These are phyloP conservation scores for Melastoma malabathricum DNA, from an alignment of 345 rosid genomes.

Conservation along the genomic window DNA sequence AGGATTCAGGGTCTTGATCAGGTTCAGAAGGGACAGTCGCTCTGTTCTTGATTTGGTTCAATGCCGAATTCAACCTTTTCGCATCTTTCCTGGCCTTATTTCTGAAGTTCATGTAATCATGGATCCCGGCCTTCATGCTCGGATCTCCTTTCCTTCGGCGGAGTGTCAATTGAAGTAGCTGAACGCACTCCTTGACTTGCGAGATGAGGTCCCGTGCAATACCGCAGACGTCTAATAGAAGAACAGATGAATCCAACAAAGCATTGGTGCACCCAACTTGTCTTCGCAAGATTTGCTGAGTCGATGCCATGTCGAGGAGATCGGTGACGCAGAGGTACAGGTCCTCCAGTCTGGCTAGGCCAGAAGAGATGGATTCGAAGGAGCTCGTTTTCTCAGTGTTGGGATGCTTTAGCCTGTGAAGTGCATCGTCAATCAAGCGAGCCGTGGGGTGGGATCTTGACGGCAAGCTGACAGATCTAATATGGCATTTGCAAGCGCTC, in stretches of 20 bases:
- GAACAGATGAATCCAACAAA: slow-evolving; percentile 47
- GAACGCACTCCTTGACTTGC: slow-evolving; percentile 37
- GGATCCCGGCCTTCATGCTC: slow-evolving; percentile 14
- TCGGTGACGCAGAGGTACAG: slow-evolving; percentile 33
- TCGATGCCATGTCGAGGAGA: slow-evolving; percentile 41
- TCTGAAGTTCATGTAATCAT: slow-evolving; percentile 22
- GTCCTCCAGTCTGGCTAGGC: slow-evolving; percentile 34
- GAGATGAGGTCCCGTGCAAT: slow-evolving; percentile 37
- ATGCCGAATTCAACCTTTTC: slow-evolving; percentile 20
- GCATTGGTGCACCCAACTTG: slow-evolving; percentile 26
- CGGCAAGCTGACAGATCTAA: slow-evolving; percentile 60
- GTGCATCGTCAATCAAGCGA: slow-evolving; percentile 28
- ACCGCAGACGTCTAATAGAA: slow-evolving; percentile 46
- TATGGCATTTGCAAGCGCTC: slow-evolving; percentile 11
- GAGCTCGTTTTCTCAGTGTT: slow-evolving; percentile 14
- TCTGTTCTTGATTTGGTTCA: slow-evolving; percentile 41
- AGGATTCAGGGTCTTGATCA: slow-evolving; percentile 22
- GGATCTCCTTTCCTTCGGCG: slow-evolving; percentile 43
- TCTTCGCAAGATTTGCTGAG: slow-evolving; percentile 31
- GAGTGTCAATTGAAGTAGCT: slow-evolving; percentile 43
- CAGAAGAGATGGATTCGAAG: slow-evolving; percentile 17
- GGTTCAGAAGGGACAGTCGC: neutral
- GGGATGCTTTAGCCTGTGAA: slow-evolving; percentile 26
- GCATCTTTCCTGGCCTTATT: slow-evolving; percentile 46
- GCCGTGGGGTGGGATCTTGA: slow-evolving; percentile 60